Evolutionary conservation across 2,329 filamentous ascomycete genomes (phyloP).

Genomic region (Ophiostoma fasciatum): DNA sequence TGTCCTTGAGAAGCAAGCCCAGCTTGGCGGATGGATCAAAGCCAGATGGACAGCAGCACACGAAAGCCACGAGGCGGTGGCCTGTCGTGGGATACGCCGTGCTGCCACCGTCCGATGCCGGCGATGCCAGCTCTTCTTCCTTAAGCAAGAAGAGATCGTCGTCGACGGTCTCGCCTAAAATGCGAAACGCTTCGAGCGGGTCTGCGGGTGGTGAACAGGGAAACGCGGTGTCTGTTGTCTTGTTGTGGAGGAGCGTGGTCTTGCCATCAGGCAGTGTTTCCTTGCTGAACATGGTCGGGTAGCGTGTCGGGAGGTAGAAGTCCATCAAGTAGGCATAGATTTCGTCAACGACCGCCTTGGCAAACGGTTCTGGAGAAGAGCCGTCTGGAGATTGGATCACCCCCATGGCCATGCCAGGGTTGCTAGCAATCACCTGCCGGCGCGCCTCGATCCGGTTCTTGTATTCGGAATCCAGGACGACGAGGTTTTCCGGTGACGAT

Average conservation of each 20-base stretch:
- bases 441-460: slow-evolving; percentile 26
- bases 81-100: slow-evolving; percentile 3
- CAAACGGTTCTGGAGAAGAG: slow-evolving; percentile 11
- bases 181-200: slow-evolving; percentile 12
- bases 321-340: slow-evolving; percentile 3
- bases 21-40: slow-evolving; percentile 37
- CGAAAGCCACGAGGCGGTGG: slow-evolving; percentile 31
- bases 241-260: slow-evolving; percentile 22
- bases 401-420: slow-evolving; percentile 27
- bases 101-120: slow-evolving; percentile 15
- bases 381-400: slow-evolving; percentile 16
- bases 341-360: slow-evolving; percentile 23
- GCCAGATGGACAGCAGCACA: slow-evolving; percentile 37
- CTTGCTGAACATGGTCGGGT: slow-evolving; percentile 26
- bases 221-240: slow-evolving; percentile 20
- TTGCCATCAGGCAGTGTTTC: slow-evolving; percentile 17
- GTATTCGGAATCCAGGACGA: slow-evolving; percentile 38
- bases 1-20: slow-evolving; percentile 30
- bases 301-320: slow-evolving; percentile 5
- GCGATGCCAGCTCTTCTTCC: slow-evolving; percentile 14
- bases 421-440: slow-evolving; percentile 21
- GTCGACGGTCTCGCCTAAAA: slow-evolving; percentile 31
- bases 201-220: slow-evolving; percentile 18
- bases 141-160: slow-evolving; percentile 38
- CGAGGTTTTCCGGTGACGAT: slow-evolving; percentile 31